Evolutionary conservation across 176 grass and related monocot species (phyloP).

Genomic region (Aegilops sharonensis): DNA sequence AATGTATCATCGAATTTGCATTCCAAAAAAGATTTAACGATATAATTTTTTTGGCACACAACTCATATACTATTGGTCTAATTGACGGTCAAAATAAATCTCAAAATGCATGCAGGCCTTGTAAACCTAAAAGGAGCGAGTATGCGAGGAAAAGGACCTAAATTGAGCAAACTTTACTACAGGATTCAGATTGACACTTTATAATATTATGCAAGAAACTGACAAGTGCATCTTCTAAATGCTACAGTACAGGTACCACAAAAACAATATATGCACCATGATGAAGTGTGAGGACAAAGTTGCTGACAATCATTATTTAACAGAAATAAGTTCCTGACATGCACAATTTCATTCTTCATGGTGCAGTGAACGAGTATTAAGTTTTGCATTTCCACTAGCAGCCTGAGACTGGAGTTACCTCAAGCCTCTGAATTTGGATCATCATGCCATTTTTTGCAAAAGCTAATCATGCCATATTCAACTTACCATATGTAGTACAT

Average conservation of each 20-base stretch:
- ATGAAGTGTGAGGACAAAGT: neutral
- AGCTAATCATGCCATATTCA: neutral
- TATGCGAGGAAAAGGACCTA: neutral
- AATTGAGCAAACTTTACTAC: neutral
- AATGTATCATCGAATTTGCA: neutral
- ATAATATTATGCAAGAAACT: neutral
- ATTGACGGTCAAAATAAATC: neutral
- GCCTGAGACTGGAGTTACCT: neutral
- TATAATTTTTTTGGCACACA: neutral
- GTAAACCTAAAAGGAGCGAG: neutral
- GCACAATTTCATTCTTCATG: neutral
- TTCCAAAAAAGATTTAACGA: neutral
- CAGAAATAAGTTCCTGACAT: neutral
- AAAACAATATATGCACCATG: neutral
- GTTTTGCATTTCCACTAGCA: neutral
- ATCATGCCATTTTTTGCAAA: neutral
- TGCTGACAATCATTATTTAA: neutral
- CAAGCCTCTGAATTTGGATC: conserved; percentile 28
- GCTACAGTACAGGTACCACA: neutral
- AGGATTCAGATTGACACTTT: neutral
- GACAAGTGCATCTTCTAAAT: neutral
- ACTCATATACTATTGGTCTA: neutral
- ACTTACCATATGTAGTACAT: conserved; percentile 88
- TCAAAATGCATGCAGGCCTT: neutral
- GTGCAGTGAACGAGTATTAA: neutral